Conservation (phyloP, 306 rosid species). For the Elaeagnus macrophylla region DNA sequence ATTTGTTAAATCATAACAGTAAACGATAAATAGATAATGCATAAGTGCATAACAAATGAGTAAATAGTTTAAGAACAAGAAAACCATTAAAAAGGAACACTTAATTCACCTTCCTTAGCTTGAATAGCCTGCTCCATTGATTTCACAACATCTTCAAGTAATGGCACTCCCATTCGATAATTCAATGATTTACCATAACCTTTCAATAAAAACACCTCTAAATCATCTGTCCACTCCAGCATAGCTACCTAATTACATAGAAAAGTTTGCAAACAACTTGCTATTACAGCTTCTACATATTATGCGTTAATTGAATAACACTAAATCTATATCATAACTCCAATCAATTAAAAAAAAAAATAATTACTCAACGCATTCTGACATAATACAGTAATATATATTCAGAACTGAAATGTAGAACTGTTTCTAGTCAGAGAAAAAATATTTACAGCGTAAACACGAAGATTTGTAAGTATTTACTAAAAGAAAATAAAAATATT, state of each 20-base stretch:
- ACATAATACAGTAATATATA: too few relatives aligned
- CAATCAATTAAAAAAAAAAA: too few relatives aligned
- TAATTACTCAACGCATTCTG: too few relatives aligned
- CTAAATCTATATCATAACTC: too few relatives aligned
- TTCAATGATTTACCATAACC: constrained; percentile 82
- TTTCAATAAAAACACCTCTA: constrained; percentile 65
- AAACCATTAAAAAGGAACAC: background rate
- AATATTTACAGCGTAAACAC: too few relatives aligned
- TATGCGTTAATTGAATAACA: too few relatives aligned
- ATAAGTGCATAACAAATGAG: background rate
- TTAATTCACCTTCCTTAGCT: constrained; percentile 56
- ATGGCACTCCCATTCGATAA: constrained; percentile 76
- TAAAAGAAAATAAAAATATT: background rate
- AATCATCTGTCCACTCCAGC: constrained; percentile 89
- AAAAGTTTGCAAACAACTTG: constrained; percentile 4
- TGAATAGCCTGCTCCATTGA: constrained; percentile 71
- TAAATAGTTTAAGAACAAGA: background rate
- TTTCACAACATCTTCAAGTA: constrained; percentile 64
- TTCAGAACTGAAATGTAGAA: too few relatives aligned
- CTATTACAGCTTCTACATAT: too few relatives aligned
- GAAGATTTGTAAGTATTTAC: too few relatives aligned
- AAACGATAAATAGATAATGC: background rate
- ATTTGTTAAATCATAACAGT: too few relatives aligned
- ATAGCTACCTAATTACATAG: constrained; percentile 37
- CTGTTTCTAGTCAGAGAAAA: too few relatives aligned